Evolutionary conservation across 805 yeast species (phyloP), one percentile per base, ranked within the genome.

Genomic region (Phaffomyces antillensis): DNA sequence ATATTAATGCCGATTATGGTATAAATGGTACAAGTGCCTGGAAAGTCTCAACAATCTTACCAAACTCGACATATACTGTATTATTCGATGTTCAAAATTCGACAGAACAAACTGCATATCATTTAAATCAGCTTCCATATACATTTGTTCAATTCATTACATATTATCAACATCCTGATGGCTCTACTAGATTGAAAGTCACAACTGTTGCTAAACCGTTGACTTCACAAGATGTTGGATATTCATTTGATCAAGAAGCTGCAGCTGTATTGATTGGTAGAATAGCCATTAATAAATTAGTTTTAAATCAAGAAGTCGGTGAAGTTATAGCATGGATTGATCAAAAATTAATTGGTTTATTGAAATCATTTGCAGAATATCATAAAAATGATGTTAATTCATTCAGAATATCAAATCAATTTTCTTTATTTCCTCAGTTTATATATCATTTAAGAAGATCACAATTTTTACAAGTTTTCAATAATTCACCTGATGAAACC

Each of bases 401-500:
- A 10, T 75, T 81, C 53, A 59, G 75, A 41, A 63, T 82, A 23
- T 66, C 79, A 4, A 65, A 70, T 12, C 65, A 66, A 32, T 72
- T 76, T 54, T 71, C 77, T 26, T 61, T 79, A 55, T 72, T 78
- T 47, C 87, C 88, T 8, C 86, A 81, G 57, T 81, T 80, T 60
- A 67, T 81, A 63, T 81, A 76, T 60, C 83, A 81, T 59, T 69
- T 81, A 58, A 68, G 86, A 60, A 71, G 88, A 53, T 79, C 86
- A 1, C 80, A 73, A 42, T 79, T 82, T 55, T 68, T 81, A 33
- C 81, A 78, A 53, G 79, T 81, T 17, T 81, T 81, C 64, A 79
- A 79, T 56, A 77, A 76, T 52, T 81, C 86, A 1, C 88, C 88
- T 0, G 88, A 81, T 63, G 88, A 81, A 60, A 79, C 88, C 7